Evolutionary conservation across 352 stramenopile species (phyloP).

Genomic region (Saprolegnia diclina): DNA sequence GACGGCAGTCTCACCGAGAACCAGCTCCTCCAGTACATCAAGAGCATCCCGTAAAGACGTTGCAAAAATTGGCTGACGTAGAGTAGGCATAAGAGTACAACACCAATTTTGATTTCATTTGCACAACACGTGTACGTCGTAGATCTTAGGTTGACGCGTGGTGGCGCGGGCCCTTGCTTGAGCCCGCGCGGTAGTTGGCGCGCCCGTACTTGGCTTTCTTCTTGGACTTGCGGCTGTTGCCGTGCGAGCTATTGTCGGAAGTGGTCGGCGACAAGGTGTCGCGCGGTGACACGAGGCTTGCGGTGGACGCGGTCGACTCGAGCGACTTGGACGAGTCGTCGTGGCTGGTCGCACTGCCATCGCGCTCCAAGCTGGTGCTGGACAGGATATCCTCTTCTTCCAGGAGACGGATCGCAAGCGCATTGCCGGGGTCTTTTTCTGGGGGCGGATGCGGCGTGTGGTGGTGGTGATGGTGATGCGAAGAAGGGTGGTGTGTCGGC

Average conservation of each 20-base stretch:
- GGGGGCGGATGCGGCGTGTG: background rate
- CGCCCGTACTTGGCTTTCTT: conserved; percentile 62
- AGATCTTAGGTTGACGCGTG: conserved; percentile 22
- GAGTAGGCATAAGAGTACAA: conserved; percentile 7
- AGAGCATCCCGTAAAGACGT: conserved; percentile 50
- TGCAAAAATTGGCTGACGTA: conserved; percentile 28
- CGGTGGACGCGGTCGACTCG: background rate
- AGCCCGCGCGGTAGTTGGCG: conserved; percentile 72
- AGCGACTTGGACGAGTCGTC: background rate
- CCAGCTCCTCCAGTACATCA: conserved; percentile 73
- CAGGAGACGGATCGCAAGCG: background rate
- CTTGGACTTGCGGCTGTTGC: conserved; percentile 27
- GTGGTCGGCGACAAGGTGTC: background rate
- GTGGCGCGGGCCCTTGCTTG: conserved; percentile 27
- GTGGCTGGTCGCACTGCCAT: background rate
- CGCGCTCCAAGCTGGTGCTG: background rate
- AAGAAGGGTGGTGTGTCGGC: background rate
- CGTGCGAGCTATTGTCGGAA: background rate
- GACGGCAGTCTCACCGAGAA: conserved; percentile 77
- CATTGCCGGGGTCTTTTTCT: too few relatives aligned
- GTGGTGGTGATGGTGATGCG: background rate
- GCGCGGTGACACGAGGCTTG: background rate
- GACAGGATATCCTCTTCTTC: background rate
- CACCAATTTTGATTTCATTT: background rate
- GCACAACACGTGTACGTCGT: background rate